A percentile compares a stretch with the other conserved stretches of the same genome.
Conservation (phyloP, 805 yeast genomes). For the Geotrichum ghanense region DNA sequence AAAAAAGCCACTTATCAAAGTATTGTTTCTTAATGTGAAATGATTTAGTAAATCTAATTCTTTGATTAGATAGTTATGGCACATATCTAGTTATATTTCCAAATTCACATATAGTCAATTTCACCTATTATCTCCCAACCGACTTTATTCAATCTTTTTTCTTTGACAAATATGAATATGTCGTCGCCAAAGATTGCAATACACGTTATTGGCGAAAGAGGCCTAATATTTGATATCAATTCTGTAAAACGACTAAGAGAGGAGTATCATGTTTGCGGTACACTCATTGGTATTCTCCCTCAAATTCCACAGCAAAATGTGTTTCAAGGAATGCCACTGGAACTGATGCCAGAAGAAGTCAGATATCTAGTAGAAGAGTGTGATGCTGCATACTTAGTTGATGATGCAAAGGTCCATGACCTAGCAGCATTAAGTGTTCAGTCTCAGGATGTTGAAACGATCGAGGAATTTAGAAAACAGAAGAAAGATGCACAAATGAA, state of each 20-base stretch:
- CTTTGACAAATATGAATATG: too few relatives aligned
- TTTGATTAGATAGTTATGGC: too few relatives aligned
- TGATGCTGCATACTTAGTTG: slow-evolving; percentile 33
- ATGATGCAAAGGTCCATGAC: slow-evolving; percentile 26
- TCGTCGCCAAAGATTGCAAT: slow-evolving; percentile 19
- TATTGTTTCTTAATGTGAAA: too few relatives aligned
- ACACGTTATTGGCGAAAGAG: slow-evolving; percentile 31
- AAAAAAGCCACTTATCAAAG: too few relatives aligned
- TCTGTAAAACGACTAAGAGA: slow-evolving; percentile 44
- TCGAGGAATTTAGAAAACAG: slow-evolving; percentile 10
- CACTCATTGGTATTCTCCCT: slow-evolving; percentile 72
- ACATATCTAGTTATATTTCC: too few relatives aligned
- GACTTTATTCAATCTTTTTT: too few relatives aligned
- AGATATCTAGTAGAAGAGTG: slow-evolving; percentile 44
- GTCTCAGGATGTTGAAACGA: slow-evolving; percentile 10
- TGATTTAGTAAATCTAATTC: too few relatives aligned
- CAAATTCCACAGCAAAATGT: slow-evolving; percentile 88
- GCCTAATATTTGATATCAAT: slow-evolving; percentile 48
- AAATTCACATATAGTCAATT: too few relatives aligned
- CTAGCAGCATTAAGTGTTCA: slow-evolving; percentile 10
- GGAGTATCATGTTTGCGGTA: slow-evolving; percentile 57
- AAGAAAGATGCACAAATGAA: slow-evolving; percentile 13
- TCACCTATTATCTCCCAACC: too few relatives aligned
- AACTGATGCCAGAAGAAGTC: slow-evolving; percentile 62
- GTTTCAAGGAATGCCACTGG: slow-evolving; percentile 76